Evolutionary conservation across 2,329 filamentous ascomycete species (phyloP), one percentile per base, ranked within the genome.

Genomic region (Phaeosphaeria sp.): DNA sequence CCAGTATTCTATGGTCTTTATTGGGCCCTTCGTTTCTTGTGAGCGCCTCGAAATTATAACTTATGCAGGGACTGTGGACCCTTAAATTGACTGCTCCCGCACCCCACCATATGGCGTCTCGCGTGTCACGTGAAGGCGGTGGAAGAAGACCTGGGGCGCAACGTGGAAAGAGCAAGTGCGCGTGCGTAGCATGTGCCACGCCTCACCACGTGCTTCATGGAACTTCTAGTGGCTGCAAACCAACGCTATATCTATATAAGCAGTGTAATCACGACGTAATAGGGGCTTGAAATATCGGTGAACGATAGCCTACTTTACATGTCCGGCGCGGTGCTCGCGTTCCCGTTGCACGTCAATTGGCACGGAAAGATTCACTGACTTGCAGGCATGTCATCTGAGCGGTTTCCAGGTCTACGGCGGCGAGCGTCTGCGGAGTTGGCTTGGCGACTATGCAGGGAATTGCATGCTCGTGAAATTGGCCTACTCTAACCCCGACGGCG

Each of bases 351-450:
- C 30, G 6, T 36, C 30, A 3, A 36, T 36, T 36, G 30, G 30
- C 30, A 36, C 30, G 30, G 30, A 36, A 36, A 36, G 30, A 36
- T 36, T 5, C 15, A 30, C 46, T 36, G 46, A 36, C 27, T 49
- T 33, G 22, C 39, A 42, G 55, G 54, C 54, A 52, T 30, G 48
- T 52, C 30, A 50, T 52, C 42, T 44, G 49, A 25, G 60, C 22
- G 36, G 63, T 66, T 62, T 60, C 63, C 63, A 53, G 62, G 64
- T 51, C 62, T 63, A 66, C 62, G 54, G 59, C 64, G 54, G 57
- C 57, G 43, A 46, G 55, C 46, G 50, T 39, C 41, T 49, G 63
- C 54, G 48, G 55, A 42, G 21, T 21, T 44, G 53, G 55, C 63
- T 65, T 62, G 61, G 63, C 60, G 51, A 47, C 21, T 52, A 63